Percentiles rank a stretch among this genome's conserved stretches.
Conservation (phyloP, 805 yeast species). For the Spathaspora gorwiae region DNA sequence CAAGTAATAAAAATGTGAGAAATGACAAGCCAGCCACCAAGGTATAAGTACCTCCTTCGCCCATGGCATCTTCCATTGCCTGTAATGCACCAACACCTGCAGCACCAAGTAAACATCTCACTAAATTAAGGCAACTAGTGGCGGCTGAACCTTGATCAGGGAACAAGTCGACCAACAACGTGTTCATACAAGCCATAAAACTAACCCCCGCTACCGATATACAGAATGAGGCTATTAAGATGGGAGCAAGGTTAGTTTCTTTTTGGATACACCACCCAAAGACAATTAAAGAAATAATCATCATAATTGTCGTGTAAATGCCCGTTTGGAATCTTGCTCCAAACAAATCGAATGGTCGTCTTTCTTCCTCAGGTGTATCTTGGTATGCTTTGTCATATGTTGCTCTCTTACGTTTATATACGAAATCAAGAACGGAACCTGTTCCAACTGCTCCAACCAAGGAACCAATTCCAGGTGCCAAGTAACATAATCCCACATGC, state of each 20-base stretch:
- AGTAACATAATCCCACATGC: conserved; percentile 61
- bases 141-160: conserved; percentile 69
- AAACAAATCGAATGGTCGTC: conserved; percentile 44
- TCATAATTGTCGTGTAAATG: conserved; percentile 36
- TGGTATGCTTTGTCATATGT: conserved; percentile 23
- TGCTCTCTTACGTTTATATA: conserved; percentile 29
- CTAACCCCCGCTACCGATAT: conserved; percentile 52
- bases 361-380: conserved; percentile 12
- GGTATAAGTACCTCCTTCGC: conserved; percentile 71
- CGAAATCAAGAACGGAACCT: conserved; percentile 53
- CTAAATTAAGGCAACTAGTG: conserved; percentile 61
- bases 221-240: conserved; percentile 51
- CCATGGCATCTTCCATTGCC: conserved; percentile 51
- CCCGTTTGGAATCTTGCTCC: conserved; percentile 45
- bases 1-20: conserved; percentile 2
- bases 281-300: conserved; percentile 39
- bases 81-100: conserved; percentile 61
- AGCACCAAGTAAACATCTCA: conserved; percentile 66
- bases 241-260: conserved; percentile 44
- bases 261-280: conserved; percentile 69
- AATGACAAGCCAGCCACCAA: conserved; percentile 47
- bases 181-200: conserved; percentile 51
- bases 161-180: conserved; percentile 65
- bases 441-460: conserved; percentile 51
- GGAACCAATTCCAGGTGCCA: conserved; percentile 67